Percentiles rank a stretch among this genome's conserved stretches.
phyloP scores from a whole-genome alignment of 2,329 filamentous ascomycete species.

The Hypoxylon sp. region DNA sequence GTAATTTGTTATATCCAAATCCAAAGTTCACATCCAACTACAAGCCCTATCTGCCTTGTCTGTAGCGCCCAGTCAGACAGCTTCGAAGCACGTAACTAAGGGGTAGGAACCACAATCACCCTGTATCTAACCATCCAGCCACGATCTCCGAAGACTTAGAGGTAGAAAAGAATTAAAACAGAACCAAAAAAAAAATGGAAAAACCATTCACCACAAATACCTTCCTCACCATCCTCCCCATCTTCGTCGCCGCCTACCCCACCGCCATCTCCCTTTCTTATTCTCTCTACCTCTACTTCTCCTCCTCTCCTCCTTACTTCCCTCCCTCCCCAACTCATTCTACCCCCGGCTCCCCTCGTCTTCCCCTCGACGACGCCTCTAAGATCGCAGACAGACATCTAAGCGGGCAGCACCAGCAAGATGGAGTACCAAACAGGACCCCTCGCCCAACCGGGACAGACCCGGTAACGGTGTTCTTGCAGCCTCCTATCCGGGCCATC shows the following conservation, averaged over 20 bases:
- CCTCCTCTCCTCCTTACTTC: neutral
- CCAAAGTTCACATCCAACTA: neutral
- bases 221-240: neutral
- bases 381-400: neutral
- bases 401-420: neutral
- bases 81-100: no score
- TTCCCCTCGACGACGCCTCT: neutral
- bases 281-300: neutral
- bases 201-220: no score
- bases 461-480: constrained; percentile 22
- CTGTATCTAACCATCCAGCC: no score
- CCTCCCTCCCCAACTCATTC: neutral
- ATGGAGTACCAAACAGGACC: neutral
- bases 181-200: no score
- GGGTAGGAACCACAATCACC: no score
- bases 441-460: neutral
- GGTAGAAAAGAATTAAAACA: no score
- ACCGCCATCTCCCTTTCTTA: neutral
- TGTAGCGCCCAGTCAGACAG: no score
- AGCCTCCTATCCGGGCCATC: constrained; percentile 12
- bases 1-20: neutral
- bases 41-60: neutral
- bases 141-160: no score
- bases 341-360: neutral
- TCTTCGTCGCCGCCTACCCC: neutral